Conservation (phyloP, 208 protist species). For the Acanthamoeba triangularis region DNA sequence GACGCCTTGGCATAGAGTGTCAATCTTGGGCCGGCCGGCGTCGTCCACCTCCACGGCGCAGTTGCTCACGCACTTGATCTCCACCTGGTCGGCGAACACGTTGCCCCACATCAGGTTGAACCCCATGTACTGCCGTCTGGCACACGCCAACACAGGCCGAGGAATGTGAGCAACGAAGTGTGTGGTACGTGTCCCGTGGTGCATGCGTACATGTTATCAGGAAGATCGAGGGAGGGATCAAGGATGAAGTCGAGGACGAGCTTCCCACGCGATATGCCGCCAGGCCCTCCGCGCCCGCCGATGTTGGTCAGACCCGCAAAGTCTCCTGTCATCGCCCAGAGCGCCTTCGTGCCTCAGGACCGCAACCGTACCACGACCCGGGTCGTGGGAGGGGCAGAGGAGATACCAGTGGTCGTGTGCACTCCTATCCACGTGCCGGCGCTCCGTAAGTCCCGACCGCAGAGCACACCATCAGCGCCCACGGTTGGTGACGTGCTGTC, state of each 20-base stretch:
- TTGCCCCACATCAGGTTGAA: slow-evolving; percentile 39
- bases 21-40: background rate
- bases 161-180: background rate
- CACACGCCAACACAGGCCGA: background rate
- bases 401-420: slow-evolving; percentile 9
- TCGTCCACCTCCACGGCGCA: slow-evolving; percentile 11
- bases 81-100: background rate
- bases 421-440: background rate
- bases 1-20: background rate
- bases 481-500: background rate
- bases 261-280: background rate
- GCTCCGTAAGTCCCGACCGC: background rate
- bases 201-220: background rate
- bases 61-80: slow-evolving; percentile 24
- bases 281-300: slow-evolving; percentile 25
- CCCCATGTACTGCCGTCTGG: background rate
- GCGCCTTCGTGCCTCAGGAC: background rate
- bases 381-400: background rate
- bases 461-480: background rate
- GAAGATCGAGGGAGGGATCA: background rate
- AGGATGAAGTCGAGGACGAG: slow-evolving; percentile 41
- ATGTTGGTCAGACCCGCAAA: slow-evolving; percentile 25
- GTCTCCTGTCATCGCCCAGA: background rate
- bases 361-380: background rate
- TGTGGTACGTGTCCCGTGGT: background rate